Conservation (phyloP, 2,329 filamentous ascomycete genomes). For the Cryphonectria nitschkei region DNA sequence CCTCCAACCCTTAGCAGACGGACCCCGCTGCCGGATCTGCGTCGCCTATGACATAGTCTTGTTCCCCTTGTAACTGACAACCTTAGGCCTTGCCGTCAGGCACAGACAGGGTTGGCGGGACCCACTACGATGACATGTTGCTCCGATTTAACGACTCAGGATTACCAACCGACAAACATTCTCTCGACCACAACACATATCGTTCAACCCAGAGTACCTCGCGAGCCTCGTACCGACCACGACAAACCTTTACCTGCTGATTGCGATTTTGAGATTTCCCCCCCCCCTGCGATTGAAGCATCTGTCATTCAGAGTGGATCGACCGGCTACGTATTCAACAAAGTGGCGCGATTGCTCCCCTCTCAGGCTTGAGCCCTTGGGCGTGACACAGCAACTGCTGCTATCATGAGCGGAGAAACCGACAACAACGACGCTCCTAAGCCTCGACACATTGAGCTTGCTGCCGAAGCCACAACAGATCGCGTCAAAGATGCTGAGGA, state of each 20-base stretch:
- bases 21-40: slow-evolving; percentile 6
- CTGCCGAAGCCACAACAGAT: slow-evolving; percentile 46
- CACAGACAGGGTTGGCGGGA: slow-evolving; percentile 5
- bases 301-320: not conserved
- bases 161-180: slow-evolving; percentile 12
- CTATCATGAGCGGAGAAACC: slow-evolving; percentile 46
- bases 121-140: slow-evolving; percentile 9
- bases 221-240: not conserved
- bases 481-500: slow-evolving; percentile 43
- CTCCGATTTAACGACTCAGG: not conserved
- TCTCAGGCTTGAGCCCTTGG: not conserved
- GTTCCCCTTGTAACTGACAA: not conserved
- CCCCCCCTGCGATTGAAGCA: not conserved
- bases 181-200: not conserved
- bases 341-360: not conserved
- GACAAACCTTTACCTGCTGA: not conserved
- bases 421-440: slow-evolving; percentile 42
- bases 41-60: slow-evolving; percentile 13
- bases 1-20: not conserved
- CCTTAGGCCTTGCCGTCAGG: not conserved
- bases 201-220: not conserved
- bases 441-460: slow-evolving; percentile 53
- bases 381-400: slow-evolving; percentile 19
- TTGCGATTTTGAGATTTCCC: not conserved
- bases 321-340: not conserved